phyloP scores from a whole-genome alignment of 441 rosid genomes.

The Adansonia gregorii region DNA sequence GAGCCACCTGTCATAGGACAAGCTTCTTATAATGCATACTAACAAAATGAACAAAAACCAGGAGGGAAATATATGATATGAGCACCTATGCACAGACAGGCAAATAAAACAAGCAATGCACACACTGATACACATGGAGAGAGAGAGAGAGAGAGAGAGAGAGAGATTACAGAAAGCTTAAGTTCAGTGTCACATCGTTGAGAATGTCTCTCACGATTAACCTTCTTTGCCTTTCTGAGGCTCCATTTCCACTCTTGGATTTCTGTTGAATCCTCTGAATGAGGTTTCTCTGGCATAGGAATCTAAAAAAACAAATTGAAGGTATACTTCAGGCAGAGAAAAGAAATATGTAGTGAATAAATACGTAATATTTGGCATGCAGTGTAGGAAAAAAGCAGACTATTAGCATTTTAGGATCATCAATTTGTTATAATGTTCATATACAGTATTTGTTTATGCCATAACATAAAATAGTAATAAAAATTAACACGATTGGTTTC shows the following conservation, averaged over 20 bases:
- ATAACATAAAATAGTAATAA: neutral
- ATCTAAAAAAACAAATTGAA: constrained; percentile 43
- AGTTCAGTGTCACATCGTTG: constrained; percentile 87
- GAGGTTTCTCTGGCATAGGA: constrained; percentile 69
- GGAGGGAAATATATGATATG: neutral
- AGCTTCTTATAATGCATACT: constrained; percentile 32
- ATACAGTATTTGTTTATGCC: neutral
- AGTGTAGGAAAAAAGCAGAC: no score
- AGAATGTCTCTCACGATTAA: constrained; percentile 85
- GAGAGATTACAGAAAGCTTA: constrained; percentile 77
- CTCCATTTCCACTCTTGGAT: constrained; percentile 77
- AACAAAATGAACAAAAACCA: constrained; percentile 24
- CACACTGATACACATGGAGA: constrained; percentile 8
- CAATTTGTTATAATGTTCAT: neutral
- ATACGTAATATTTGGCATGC: neutral
- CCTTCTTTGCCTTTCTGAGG: constrained; percentile 71
- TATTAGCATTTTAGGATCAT: neutral
- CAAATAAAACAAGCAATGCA: constrained; percentile 5
- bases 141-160: neutral
- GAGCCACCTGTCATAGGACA: constrained; percentile 71
- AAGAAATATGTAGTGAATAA: neutral
- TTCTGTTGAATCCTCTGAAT: constrained; percentile 61
- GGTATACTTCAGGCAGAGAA: constrained; percentile 9
- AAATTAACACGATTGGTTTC: neutral
- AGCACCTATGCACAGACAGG: constrained; percentile 8